Percentiles rank a stretch among this genome's conserved stretches.
phyloP scores from a whole-genome alignment of 345 rosid species.

The Salix brachista region DNA sequence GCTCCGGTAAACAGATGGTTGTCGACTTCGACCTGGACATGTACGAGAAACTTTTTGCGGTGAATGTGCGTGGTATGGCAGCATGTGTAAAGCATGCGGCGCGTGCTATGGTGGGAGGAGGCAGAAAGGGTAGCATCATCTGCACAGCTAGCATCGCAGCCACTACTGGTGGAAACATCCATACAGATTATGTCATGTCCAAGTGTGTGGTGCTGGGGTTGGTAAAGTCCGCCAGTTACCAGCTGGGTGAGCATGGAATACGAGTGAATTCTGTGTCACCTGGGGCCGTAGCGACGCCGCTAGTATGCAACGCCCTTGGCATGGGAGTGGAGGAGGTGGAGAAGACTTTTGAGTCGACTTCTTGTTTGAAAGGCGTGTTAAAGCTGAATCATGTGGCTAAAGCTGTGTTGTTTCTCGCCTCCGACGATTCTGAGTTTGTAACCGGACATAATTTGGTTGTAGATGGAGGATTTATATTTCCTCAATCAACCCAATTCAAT shows the following conservation, averaged over 20 bases:
- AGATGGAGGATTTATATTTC: slow-evolving; percentile 25
- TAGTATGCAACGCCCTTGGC: not conserved
- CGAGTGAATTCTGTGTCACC: slow-evolving; percentile 46
- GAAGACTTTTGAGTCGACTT: slow-evolving; percentile 4
- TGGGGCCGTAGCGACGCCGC: slow-evolving; percentile 24
- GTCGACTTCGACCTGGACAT: slow-evolving; percentile 21
- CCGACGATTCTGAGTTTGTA: slow-evolving; percentile 30
- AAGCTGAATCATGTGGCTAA: slow-evolving; percentile 31
- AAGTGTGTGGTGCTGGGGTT: slow-evolving; percentile 40
- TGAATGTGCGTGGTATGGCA: slow-evolving; percentile 34
- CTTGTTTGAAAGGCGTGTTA: slow-evolving; percentile 28
- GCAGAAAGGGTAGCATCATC: slow-evolving; percentile 38
- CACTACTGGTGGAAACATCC: not conserved
- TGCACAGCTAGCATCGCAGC: slow-evolving; percentile 38
- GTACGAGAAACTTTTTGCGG: slow-evolving; percentile 17
- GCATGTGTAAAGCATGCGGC: slow-evolving; percentile 33
- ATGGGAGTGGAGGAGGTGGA: slow-evolving; percentile 19
- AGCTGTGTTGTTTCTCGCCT: slow-evolving; percentile 39
- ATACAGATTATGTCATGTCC: slow-evolving; percentile 31
- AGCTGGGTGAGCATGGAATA: slow-evolving; percentile 42
- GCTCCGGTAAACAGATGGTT: slow-evolving; percentile 18
- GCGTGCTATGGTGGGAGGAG: slow-evolving; percentile 31
- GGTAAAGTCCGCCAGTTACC: slow-evolving; percentile 34
- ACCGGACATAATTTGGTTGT: slow-evolving; percentile 35
- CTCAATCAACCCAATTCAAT: no score